Evolutionary conservation across 2,329 filamentous ascomycete genomes (phyloP).

Genomic region (Zelopaecilomyces penicillatus): DNA sequence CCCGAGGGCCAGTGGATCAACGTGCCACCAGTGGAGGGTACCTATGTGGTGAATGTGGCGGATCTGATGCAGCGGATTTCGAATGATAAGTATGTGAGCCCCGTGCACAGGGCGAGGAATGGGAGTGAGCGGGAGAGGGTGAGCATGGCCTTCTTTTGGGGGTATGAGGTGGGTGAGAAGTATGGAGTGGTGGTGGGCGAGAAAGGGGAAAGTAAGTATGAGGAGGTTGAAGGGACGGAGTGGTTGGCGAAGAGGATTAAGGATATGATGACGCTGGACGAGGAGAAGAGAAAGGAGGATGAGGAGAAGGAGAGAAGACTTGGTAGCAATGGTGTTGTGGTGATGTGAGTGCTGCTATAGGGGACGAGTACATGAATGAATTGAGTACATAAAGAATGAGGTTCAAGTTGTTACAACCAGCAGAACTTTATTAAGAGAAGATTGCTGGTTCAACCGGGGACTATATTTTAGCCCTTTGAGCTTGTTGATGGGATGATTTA

Average conservation of each 20-base stretch:
- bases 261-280: constrained; percentile 20
- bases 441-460: no score
- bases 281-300: neutral
- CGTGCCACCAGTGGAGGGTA: constrained; percentile 29
- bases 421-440: no score
- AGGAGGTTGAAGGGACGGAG: constrained; percentile 29
- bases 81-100: constrained; percentile 40
- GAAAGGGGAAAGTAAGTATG: constrained; percentile 27
- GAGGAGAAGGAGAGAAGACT: neutral
- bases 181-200: constrained; percentile 28
- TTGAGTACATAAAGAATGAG: no score
- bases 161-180: constrained; percentile 31
- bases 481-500: no score
- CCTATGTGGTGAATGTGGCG: constrained; percentile 44
- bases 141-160: constrained; percentile 40
- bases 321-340: no score
- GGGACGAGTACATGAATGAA: no score
- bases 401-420: no score
- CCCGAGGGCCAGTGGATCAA: constrained; percentile 32
- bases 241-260: constrained; percentile 28
- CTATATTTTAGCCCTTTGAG: no score
- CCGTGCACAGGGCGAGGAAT: constrained; percentile 41
- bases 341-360: no score
- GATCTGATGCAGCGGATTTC: constrained; percentile 44
- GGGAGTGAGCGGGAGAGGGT: constrained; percentile 29